A percentile compares a stretch with the other conserved stretches of the same genome.
Conservation (phyloP, 306 rosid species). For the Prunus padus region DNA sequence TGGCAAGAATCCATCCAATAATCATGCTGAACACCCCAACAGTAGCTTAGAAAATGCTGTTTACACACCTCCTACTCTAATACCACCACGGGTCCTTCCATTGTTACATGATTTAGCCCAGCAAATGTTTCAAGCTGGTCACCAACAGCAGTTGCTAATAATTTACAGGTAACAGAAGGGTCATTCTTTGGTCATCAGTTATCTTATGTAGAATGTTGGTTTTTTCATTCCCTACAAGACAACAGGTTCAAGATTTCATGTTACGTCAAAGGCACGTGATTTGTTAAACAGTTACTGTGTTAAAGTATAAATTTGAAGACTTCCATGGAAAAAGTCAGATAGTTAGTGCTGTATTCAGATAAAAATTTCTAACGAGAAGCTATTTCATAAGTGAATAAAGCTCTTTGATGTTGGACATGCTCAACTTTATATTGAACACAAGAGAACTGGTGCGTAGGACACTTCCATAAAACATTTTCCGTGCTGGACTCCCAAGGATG, state of each 20-base stretch:
- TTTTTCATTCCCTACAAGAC: slow-evolving; percentile 2
- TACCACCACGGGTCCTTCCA: slow-evolving; percentile 84
- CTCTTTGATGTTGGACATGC: neutral
- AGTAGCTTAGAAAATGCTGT: slow-evolving; percentile 62
- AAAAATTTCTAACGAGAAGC: neutral
- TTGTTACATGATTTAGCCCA: slow-evolving; percentile 75
- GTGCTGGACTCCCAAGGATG: neutral
- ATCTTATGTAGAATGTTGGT: neutral
- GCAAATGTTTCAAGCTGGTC: slow-evolving; percentile 97
- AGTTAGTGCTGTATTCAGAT: neutral
- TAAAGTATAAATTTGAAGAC: neutral
- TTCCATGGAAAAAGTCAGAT: neutral
- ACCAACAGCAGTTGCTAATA: slow-evolving; percentile 69
- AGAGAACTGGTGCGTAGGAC: neutral
- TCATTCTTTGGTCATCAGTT: slow-evolving; percentile 2
- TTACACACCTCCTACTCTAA: slow-evolving; percentile 82
- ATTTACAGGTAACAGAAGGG: slow-evolving; percentile 57
- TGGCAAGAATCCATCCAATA: slow-evolving; percentile 58
- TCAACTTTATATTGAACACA: neutral
- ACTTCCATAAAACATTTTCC: neutral
- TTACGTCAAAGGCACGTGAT: neutral
- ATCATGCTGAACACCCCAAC: slow-evolving; percentile 59
- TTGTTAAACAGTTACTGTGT: neutral
- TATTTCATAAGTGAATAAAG: neutral
- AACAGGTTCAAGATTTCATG: neutral